Percentiles rank a stretch among this genome's conserved stretches.
Conservation (phyloP, 306 rosid species). For the Glycine soja region DNA sequence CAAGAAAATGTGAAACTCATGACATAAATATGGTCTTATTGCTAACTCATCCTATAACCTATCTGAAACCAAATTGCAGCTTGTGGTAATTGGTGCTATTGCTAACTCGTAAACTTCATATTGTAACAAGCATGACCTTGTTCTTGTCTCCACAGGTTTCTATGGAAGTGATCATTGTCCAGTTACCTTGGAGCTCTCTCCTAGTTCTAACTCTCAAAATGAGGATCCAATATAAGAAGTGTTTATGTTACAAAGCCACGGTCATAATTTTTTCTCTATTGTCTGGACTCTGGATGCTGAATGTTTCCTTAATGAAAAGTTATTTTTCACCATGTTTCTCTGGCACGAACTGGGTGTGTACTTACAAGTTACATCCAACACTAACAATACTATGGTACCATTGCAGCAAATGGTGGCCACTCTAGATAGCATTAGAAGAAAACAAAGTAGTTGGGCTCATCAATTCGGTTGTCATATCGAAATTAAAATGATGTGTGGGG, state of each 20-base stretch:
- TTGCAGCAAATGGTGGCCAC: constrained; percentile 27
- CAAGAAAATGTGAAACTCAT: constrained; percentile 29
- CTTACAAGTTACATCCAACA: background rate
- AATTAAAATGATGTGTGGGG: constrained; percentile 20
- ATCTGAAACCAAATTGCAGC: background rate
- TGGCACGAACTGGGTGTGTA: background rate
- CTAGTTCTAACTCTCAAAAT: constrained; percentile 47
- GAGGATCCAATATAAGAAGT: constrained; percentile 48
- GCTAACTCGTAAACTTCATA: constrained; percentile 15
- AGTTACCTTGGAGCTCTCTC: constrained; percentile 78
- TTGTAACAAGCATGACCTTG: constrained; percentile 28
- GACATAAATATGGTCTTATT: constrained; percentile 22
- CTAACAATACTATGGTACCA: background rate
- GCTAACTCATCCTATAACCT: background rate
- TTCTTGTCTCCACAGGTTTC: constrained; percentile 67
- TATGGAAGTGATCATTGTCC: constrained; percentile 98
- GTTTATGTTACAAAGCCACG: constrained; percentile 14
- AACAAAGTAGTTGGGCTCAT: constrained; percentile 4
- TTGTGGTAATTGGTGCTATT: constrained; percentile 39
- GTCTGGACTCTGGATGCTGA: constrained; percentile 38
- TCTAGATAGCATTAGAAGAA: background rate
- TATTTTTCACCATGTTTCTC: constrained; percentile 16
- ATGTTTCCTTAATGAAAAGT: constrained; percentile 28
- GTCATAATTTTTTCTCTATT: background rate
- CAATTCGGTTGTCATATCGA: background rate